phyloP scores from a whole-genome alignment of 1,284 basidiomycete species.

The Tilletia horrida region DNA sequence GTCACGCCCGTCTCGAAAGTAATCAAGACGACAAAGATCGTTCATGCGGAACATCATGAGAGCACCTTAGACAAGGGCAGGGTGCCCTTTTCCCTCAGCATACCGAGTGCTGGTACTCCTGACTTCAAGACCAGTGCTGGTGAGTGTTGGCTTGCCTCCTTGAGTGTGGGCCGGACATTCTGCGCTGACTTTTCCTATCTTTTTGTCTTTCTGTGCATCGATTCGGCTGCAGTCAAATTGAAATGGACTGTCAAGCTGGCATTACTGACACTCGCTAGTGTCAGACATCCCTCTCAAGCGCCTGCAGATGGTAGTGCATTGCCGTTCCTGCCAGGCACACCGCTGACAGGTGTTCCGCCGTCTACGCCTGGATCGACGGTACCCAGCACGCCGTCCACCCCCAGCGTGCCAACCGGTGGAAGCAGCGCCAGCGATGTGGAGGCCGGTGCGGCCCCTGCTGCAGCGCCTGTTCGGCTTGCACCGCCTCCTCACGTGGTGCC shows the following conservation, averaged over 20 bases:
- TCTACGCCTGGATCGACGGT: not conserved
- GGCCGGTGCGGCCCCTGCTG: not conserved
- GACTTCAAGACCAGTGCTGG: constrained; percentile 46
- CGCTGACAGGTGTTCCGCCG: not conserved
- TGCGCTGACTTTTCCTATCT: not conserved
- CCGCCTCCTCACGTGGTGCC: constrained; percentile 41
- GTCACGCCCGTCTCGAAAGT: constrained; percentile 29
- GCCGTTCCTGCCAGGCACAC: not conserved
- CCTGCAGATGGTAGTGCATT: too few species aligned
- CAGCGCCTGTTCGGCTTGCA: not conserved
- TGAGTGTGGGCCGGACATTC: not conserved
- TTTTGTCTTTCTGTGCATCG: not conserved
- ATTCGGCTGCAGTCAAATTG: constrained; percentile 30
- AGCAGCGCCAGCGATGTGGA: not conserved
- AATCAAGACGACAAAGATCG: constrained; percentile 33
- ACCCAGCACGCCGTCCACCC: not conserved
- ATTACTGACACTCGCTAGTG: constrained; percentile 38
- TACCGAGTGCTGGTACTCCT: constrained; percentile 47
- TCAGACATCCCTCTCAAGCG: constrained; percentile 7
- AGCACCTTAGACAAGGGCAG: constrained; percentile 43
- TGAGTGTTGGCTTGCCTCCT: not conserved
- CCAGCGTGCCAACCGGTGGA: not conserved
- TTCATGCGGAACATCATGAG: constrained; percentile 48
- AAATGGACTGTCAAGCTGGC: constrained; percentile 44
- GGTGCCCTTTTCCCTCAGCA: constrained; percentile 34